Base-by-base conservation (phyloP, 2,329 filamentous ascomycete genomes). In the Colletotrichum australisinense region DNA sequence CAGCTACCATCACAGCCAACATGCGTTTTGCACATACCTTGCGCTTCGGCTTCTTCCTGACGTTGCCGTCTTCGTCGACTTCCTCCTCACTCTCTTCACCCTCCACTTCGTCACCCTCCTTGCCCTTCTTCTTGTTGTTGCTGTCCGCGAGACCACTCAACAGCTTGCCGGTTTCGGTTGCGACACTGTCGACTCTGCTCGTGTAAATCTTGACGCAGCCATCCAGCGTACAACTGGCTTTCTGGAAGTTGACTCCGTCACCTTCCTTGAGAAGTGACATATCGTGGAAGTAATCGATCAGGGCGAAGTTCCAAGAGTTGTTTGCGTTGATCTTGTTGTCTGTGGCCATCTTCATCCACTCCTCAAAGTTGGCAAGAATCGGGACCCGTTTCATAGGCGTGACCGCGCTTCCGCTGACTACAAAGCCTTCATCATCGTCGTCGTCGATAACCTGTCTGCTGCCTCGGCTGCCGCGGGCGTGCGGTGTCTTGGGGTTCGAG, bases 261-360 rank as follows among this genome's bases (percentile, higher is more conserved):
- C 97, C 97, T 80, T 99, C 97, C 81, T 97, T 97, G 60, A 99
- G 87, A 56, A 99, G 86, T 1, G 95, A 98, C 97, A 99, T 98
- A 80, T 99, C 97, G 83, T 99, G 96, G 80, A 99, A 99, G 84
- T 99, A 99, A 83, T 99, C 97, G 81, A 99, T 99, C 22, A 99
- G 90, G n/a, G 97, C 97, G 84, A 99, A 98, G 83, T 98, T 98
- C 97, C 97, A 99, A 35, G 95, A 98, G 83, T 99, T 99, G 73
- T 93, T 92, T 62, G 97, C 96, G 81, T 98, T 99, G 88, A 99
- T 99, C 84, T 97, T 97, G 86, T 99, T 99, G 86, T 99, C 97
- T 19, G 97, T 98, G 2, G 97, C 97, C 95, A 99, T 97, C 88
- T 98, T 99, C 95, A 99, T 98, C 97, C 96, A 98, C 82, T 99